Evolutionary conservation across 2,329 filamentous ascomycete species (phyloP), one percentile per base, ranked within the genome.

Genomic region (Teratosphaeria pseudoeucalypti): DNA sequence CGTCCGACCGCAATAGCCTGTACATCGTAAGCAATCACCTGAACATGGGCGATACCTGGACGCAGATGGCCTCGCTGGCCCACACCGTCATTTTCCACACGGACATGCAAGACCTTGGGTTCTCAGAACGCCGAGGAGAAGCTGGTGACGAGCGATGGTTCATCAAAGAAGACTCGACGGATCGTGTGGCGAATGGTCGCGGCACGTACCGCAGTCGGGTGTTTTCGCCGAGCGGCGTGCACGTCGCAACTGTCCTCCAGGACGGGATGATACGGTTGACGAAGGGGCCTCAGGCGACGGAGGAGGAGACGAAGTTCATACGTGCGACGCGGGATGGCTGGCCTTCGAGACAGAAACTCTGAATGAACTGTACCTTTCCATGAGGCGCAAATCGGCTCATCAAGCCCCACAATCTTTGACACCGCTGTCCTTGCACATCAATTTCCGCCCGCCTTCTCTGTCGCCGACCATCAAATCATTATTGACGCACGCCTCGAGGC

Each of bases 1-100:
- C 81, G 0, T 80, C 78, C 37, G 82, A 84, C 64, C 76, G 78
- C 27, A 84, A 84, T 59, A 79, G 78, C 19, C 70, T 83, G 12
- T 78, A 79, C 67, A 69, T 82, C 53, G 75, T 82, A 2, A 74
- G 79, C 2, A 79, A 79, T 26, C 77, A 80, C 16, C 67, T 80
- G n/a, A 76, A 76, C 0, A 69, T 77, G 27, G 73, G 71, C 27
- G 69, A 74, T 43, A 62, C 68, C 6, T 76, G 72, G 61, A 71
- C 67, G 0, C 72, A 73, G 26, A 78, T 81, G 73, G 76, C 75
- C 5, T 79, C 76, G 61, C 63, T 82, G 55, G 77, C 73, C 6
- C 75, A 81, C 58, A 78, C 75, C 1, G 77, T 81, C 3, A 71
- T 79, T 7, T 75, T 82, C 56, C 79, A 82, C 65, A 70, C 72